Conservation (phyloP, 78 protist genomes). For the Trichosphaerium sp. region DNA sequence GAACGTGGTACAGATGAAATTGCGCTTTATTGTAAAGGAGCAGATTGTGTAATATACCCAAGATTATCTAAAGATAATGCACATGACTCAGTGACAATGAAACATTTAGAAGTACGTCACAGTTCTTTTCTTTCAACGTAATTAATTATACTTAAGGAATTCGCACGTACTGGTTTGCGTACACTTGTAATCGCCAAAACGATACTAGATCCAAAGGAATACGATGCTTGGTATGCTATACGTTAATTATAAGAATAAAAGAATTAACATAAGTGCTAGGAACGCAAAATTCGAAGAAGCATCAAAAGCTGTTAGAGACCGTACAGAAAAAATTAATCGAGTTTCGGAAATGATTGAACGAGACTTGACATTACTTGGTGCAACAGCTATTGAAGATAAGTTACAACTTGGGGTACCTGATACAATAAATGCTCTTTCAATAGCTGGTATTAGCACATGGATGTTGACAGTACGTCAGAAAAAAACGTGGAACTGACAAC, state of each 20-base stretch:
- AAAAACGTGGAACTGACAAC: no score
- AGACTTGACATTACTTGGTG: slow-evolving; percentile 46
- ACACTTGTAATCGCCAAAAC: slow-evolving; percentile 69
- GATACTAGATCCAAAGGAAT: slow-evolving; percentile 16
- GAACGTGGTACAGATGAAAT: slow-evolving; percentile 9
- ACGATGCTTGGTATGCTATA: slow-evolving; percentile 27
- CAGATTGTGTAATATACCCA: slow-evolving; percentile 55
- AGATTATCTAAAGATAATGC: slow-evolving; percentile 13
- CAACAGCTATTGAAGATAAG: slow-evolving; percentile 72
- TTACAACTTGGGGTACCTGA: slow-evolving; percentile 72
- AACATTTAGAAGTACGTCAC: background rate
- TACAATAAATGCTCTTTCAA: slow-evolving; percentile 20
- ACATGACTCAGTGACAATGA: slow-evolving; percentile 9
- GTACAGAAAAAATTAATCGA: slow-evolving; percentile 57
- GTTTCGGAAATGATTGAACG: slow-evolving; percentile 57
- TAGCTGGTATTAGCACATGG: slow-evolving; percentile 67
- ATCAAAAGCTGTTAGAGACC: background rate
- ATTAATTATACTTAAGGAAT: slow-evolving; percentile 15
- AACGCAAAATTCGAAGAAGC: slow-evolving; percentile 30
- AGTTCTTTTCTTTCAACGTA: background rate
- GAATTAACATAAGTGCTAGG: no score
- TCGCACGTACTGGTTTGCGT: slow-evolving; percentile 69
- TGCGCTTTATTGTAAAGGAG: slow-evolving; percentile 68
- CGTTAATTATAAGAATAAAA: no score
- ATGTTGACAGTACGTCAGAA: slow-evolving; percentile 62